phyloP scores from a whole-genome alignment of 805 yeast species.

The Wickerhamiella azymoides region DNA sequence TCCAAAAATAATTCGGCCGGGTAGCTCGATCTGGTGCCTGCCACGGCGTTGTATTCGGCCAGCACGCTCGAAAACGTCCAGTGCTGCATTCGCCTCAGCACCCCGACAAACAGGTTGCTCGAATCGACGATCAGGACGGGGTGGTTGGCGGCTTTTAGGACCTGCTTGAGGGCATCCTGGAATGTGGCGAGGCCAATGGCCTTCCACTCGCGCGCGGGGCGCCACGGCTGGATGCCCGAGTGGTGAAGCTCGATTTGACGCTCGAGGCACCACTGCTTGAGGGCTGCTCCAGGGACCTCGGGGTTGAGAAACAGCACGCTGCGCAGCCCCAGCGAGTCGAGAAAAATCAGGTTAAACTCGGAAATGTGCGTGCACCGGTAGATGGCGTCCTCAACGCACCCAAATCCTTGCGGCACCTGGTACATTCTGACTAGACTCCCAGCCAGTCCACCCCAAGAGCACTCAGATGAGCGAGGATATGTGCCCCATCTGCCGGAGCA shows the following conservation, averaged over 20 bases:
- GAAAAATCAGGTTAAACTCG: slow-evolving; percentile 60
- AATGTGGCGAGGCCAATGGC: slow-evolving; percentile 53
- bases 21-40: slow-evolving; percentile 61
- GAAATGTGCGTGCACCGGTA: slow-evolving; percentile 72
- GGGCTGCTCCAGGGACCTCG: slow-evolving; percentile 64
- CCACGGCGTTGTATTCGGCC: slow-evolving; percentile 68
- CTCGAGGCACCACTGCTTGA: slow-evolving; percentile 49
- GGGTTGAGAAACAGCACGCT: slow-evolving; percentile 68
- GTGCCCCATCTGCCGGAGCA: slow-evolving; percentile 97
- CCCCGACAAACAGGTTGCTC: slow-evolving; percentile 65
- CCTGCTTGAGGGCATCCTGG: slow-evolving; percentile 47
- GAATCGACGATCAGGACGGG: slow-evolving; percentile 68
- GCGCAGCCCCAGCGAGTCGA: slow-evolving; percentile 55
- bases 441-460: not conserved
- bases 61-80: slow-evolving; percentile 81
- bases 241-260: slow-evolving; percentile 24
- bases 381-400: slow-evolving; percentile 77
- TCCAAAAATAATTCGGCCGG: slow-evolving; percentile 75
- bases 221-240: slow-evolving; percentile 28
- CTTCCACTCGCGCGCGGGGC: slow-evolving; percentile 50
- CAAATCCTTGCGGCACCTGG: slow-evolving; percentile 68
- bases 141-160: slow-evolving; percentile 48
- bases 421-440: slow-evolving; percentile 2
- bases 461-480: slow-evolving; percentile 37
- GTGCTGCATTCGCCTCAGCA: slow-evolving; percentile 67